These are phyloP conservation scores for Ascochyta koolunga DNA, from an alignment of 2,329 filamentous ascomycete species.

Conservation along the genomic window DNA sequence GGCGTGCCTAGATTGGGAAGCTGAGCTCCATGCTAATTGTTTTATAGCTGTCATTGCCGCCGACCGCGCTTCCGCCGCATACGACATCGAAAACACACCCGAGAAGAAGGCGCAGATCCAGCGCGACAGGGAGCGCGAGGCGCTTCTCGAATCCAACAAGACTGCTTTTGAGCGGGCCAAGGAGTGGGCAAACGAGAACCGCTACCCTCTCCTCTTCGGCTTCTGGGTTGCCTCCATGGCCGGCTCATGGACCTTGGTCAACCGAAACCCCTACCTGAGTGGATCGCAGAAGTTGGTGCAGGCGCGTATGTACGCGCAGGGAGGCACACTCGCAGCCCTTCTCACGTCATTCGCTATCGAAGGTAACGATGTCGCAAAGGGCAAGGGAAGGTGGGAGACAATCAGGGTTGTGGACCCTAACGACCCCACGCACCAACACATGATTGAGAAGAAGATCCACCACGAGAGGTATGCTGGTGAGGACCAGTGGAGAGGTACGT, in stretches of 20 bases:
- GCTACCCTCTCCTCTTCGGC: constrained; percentile 83
- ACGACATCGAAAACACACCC: constrained; percentile 73
- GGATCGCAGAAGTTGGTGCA: constrained; percentile 89
- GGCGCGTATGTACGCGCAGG: constrained; percentile 92
- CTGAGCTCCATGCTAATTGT: neutral
- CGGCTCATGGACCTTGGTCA: constrained; percentile 74
- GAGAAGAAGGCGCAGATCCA: constrained; percentile 40
- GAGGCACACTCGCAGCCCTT: constrained; percentile 82
- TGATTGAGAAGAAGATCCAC: constrained; percentile 86
- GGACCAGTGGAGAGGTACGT: constrained; percentile 88
- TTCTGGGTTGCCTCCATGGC: constrained; percentile 84
- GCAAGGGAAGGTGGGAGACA: constrained; percentile 82
- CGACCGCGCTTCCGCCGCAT: constrained; percentile 74
- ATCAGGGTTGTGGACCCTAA: constrained; percentile 79
- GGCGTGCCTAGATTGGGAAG: neutral
- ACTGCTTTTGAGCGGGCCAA: constrained; percentile 65
- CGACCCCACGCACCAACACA: constrained; percentile 79
- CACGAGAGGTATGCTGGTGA: constrained; percentile 87
- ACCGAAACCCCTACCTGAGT: constrained; percentile 75
- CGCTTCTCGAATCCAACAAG: constrained; percentile 60
- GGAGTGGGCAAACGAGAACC: constrained; percentile 77
- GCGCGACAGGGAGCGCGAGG: constrained; percentile 43
- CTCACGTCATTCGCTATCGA: constrained; percentile 84
- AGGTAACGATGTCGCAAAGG: constrained; percentile 76
- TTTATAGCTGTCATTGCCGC: constrained; percentile 74